Percentiles rank a stretch among this genome's conserved stretches.
These are phyloP conservation scores for Fusarium tjaetaba DNA, from an alignment of 2,329 filamentous ascomycete genomes.

Conservation along the genomic window DNA sequence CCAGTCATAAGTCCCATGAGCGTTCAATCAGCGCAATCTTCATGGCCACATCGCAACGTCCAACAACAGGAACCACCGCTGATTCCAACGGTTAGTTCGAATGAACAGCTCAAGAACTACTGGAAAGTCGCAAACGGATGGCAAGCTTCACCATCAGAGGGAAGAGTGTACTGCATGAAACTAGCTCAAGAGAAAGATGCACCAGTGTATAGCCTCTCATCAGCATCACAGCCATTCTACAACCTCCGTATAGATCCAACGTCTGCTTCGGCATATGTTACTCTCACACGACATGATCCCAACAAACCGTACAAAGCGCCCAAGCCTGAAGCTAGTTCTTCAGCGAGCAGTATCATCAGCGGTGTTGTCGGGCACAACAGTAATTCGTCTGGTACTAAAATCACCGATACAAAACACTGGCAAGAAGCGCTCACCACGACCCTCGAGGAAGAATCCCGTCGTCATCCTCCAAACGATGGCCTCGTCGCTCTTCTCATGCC, in stretches of 20 bases:
- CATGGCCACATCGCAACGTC: conserved; percentile 45
- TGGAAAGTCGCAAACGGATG: conserved; percentile 78
- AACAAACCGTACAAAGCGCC: conserved; percentile 64
- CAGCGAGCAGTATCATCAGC: conserved; percentile 45
- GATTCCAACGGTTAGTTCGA: conserved; percentile 63
- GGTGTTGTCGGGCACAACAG: conserved; percentile 45
- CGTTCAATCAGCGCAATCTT: conserved; percentile 17
- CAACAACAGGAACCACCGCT: conserved; percentile 53
- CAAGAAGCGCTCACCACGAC: conserved; percentile 67
- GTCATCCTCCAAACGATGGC: conserved; percentile 67
- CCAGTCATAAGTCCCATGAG: conserved; percentile 39
- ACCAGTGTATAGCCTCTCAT: conserved; percentile 74
- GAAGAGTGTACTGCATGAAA: conserved; percentile 67
- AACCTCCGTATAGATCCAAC: conserved; percentile 71
- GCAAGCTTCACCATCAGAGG: conserved; percentile 69
- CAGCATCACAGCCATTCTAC: conserved; percentile 71
- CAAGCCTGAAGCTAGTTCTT: conserved; percentile 39
- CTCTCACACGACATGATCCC: conserved; percentile 69
- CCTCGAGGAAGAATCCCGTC: conserved; percentile 64
- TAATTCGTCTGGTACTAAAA: conserved; percentile 39
- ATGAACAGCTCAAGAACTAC: conserved; percentile 69
- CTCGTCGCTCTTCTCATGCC: conserved; percentile 77
- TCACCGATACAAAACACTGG: conserved; percentile 60
- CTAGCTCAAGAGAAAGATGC: conserved; percentile 66
- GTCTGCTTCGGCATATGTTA: conserved; percentile 69